Evolutionary conservation across 2,329 filamentous ascomycete genomes (phyloP).

Genomic region (Lasiodiplodia gonubiensis): DNA sequence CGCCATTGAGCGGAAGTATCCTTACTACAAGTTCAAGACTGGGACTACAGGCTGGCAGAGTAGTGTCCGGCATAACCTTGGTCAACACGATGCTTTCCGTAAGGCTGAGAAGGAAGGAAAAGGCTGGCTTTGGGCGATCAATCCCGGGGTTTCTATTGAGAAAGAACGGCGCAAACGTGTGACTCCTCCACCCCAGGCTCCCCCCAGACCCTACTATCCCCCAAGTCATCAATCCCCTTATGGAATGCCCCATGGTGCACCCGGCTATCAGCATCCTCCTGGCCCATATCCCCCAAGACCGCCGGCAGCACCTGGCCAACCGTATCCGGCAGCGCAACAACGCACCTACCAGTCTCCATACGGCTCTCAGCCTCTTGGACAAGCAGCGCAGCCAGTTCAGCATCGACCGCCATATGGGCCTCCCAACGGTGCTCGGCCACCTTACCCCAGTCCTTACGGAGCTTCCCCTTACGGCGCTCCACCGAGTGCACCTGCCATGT

Average conservation of each 20-base stretch:
- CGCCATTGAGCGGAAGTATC: constrained; percentile 66
- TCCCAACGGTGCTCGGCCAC: constrained; percentile 20
- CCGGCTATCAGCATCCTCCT: constrained; percentile 23
- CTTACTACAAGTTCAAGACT: constrained; percentile 66
- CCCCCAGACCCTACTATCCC: constrained; percentile 25
- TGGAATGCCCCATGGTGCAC: constrained; percentile 19
- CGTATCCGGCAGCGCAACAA: constrained; percentile 13
- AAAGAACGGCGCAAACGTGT: constrained; percentile 62
- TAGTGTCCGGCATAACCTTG: constrained; percentile 69
- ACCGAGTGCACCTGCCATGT: not conserved
- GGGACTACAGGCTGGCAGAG: constrained; percentile 69
- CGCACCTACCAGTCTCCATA: constrained; percentile 28
- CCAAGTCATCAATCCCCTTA: constrained; percentile 24
- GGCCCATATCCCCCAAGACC: constrained; percentile 25
- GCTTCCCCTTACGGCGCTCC: constrained; percentile 23
- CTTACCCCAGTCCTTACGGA: constrained; percentile 24
- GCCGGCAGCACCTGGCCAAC: constrained; percentile 25
- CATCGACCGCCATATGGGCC: constrained; percentile 21
- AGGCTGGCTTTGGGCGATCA: constrained; percentile 67
- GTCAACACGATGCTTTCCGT: constrained; percentile 63
- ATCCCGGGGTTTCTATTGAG: constrained; percentile 64
- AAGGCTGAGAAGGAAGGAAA: constrained; percentile 65
- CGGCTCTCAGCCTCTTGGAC: constrained; percentile 24
- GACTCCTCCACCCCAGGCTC: constrained; percentile 48
- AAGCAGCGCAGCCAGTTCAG: constrained; percentile 19